Base-by-base conservation (phyloP, 768 basidiomycete genomes). In the Macrolepiota albuminosa region DNA sequence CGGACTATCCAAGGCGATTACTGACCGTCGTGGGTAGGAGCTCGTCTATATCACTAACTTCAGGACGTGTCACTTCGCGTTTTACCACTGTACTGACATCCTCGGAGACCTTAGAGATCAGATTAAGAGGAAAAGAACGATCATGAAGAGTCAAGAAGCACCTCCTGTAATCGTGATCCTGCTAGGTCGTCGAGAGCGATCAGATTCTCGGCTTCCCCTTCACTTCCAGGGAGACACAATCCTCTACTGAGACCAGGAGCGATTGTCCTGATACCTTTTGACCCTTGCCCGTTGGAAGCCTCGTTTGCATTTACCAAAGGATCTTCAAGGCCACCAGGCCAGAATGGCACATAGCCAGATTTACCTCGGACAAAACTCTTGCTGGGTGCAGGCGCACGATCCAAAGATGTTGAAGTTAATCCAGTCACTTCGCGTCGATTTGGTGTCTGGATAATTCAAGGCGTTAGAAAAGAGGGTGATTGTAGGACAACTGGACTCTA, bases 311-410 rank as follows among this genome's bases (percentile, higher is more conserved):
- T 75, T 34, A 74, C 66, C 4, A 81, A 67, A 2, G 79, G 76
- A 64, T 88, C 87, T 46, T 93, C 93, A 10, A 98, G 76, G 2
- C 97, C 97, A 49, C 97, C 97, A 6, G 97, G 97, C 75, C 87
- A 83, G 73, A 98, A 98, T 1, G 97, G 97, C 9, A 95, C 84
- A 73, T 95, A 85, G 47, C 90, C 89, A 24, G 94, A 90, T 73
- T 96, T 97, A 48, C 97, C 97, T 59, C 95, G 80, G 21, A 98
- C 95, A 72, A 98, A 98, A 57, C 84, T 87, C 56, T 84, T 81
- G 59, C 79, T 81, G 0, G 88, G 82, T 14, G 86, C 93, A 8
- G 95, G 95, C 3, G 91, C 89, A 53, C 96, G 85, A 61, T 88
- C 84, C 60, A 95, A 73, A 33, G 92, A 91, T 2, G 91, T 93